Percentiles rank a stretch among this genome's conserved stretches.
Conservation (phyloP, 345 rosid species). For the Gynandropsis gynandra region DNA sequence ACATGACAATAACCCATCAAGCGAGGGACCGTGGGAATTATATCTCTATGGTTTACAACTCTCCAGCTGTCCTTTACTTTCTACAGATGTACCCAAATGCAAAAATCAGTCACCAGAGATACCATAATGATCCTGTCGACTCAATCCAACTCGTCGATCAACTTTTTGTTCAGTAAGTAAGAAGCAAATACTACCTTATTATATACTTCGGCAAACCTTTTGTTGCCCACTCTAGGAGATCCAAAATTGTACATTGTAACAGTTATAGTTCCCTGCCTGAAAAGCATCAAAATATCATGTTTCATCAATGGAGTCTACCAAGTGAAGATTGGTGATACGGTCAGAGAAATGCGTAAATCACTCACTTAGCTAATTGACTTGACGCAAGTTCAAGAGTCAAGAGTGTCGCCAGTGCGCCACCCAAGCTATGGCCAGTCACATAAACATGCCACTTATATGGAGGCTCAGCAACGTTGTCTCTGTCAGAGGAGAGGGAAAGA, state of each 20-base stretch:
- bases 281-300: constrained; percentile 17
- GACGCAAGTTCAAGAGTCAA: constrained; percentile 89
- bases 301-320: constrained; percentile 5
- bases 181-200: constrained; percentile 50
- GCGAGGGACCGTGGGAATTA: constrained; percentile 92
- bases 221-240: constrained; percentile 96
- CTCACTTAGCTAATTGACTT: constrained; percentile 78
- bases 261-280: constrained; percentile 58
- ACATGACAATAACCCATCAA: constrained; percentile 98
- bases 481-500: constrained; percentile 23
- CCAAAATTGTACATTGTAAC: constrained; percentile 95
- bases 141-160: constrained; percentile 10
- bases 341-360: constrained; percentile 7
- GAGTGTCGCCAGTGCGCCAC: constrained; percentile 94
- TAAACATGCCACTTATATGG: constrained; percentile 68
- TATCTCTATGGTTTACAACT: constrained; percentile 93
- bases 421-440: constrained; percentile 96
- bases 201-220: constrained; percentile 71
- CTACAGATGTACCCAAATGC: constrained; percentile 33
- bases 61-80: constrained; percentile 93
- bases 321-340: not conserved
- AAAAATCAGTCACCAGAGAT: constrained; percentile 13
- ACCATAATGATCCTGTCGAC: not conserved
- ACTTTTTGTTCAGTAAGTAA: constrained; percentile 1
- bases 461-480: constrained; percentile 47